phyloP scores from a whole-genome alignment of 495 filamentous ascomycete genomes.

The Elasticomyces elasticus region DNA sequence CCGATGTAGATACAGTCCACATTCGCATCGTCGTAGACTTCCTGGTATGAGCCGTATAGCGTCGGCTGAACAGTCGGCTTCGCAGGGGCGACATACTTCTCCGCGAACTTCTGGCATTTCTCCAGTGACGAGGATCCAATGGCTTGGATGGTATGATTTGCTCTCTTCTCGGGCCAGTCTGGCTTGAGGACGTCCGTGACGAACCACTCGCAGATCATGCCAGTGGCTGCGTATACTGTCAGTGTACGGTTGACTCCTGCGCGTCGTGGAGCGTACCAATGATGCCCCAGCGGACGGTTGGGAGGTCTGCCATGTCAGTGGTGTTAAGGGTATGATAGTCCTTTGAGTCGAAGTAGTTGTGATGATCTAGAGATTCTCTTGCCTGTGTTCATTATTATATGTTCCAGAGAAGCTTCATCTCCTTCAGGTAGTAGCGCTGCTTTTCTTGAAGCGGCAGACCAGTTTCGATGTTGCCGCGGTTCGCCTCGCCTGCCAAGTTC shows the following conservation, averaged over 20 bases:
- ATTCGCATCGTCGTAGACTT: conserved; percentile 29
- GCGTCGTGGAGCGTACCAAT: conserved; percentile 1
- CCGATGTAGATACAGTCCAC: conserved; percentile 41
- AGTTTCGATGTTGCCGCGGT: no score
- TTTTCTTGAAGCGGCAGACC: no score
- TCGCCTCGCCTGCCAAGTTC: no score
- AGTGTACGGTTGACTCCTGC: background rate
- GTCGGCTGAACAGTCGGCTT: conserved; percentile 13
- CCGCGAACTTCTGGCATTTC: conserved; percentile 27
- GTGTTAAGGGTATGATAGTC: no score
- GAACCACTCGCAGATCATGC: conserved; percentile 28
- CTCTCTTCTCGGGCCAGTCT: conserved; percentile 21
- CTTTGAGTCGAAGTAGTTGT: no score
- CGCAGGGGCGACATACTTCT: conserved; percentile 10
- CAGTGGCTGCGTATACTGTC: conserved; percentile 11
- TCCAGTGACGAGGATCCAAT: conserved; percentile 31
- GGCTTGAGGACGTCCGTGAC: conserved; percentile 25
- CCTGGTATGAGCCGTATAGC: conserved; percentile 30
- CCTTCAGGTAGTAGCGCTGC: no score
- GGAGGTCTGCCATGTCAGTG: conserved; percentile 5
- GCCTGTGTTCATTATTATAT: no score
- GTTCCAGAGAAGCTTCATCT: no score
- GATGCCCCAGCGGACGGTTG: conserved; percentile 17
- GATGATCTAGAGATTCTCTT: no score
- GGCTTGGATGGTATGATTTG: conserved; percentile 28